Percentiles rank a stretch among this genome's conserved stretches.
Conservation (phyloP, 2,329 filamentous ascomycete genomes). For the Didymella keratinophila region DNA sequence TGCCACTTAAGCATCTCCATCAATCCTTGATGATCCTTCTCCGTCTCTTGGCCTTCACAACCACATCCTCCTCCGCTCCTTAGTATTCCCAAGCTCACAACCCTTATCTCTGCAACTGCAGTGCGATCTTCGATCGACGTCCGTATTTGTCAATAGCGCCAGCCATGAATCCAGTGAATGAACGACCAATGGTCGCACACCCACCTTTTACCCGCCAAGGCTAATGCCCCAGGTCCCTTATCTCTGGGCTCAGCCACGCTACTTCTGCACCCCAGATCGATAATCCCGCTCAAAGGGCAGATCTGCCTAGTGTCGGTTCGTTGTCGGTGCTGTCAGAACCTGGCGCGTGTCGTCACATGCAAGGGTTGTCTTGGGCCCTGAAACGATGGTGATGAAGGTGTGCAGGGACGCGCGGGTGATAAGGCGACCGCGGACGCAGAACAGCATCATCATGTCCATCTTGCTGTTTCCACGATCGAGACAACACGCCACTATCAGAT, state of each 20-base stretch:
- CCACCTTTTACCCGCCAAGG: constrained; percentile 1
- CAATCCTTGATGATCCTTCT: not conserved
- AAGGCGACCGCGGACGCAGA: not conserved
- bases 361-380: not conserved
- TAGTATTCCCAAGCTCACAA: not conserved
- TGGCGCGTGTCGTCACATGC: not conserved
- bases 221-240: not conserved
- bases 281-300: not conserved
- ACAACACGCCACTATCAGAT: not conserved
- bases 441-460: not conserved
- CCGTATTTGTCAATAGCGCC: not conserved
- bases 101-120: not conserved
- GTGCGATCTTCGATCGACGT: not conserved
- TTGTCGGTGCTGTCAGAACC: not conserved
- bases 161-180: not conserved
- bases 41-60: not conserved
- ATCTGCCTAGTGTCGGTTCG: not conserved
- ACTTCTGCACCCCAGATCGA: constrained; percentile 3
- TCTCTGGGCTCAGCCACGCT: constrained; percentile 3
- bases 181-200: not conserved
- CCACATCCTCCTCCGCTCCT: not conserved
- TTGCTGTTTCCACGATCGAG: not conserved
- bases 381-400: not conserved
- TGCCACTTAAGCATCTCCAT: not conserved
- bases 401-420: not conserved